phyloP scores from a whole-genome alignment of 176 grass and related monocot genomes.

The Typha latifolia region DNA sequence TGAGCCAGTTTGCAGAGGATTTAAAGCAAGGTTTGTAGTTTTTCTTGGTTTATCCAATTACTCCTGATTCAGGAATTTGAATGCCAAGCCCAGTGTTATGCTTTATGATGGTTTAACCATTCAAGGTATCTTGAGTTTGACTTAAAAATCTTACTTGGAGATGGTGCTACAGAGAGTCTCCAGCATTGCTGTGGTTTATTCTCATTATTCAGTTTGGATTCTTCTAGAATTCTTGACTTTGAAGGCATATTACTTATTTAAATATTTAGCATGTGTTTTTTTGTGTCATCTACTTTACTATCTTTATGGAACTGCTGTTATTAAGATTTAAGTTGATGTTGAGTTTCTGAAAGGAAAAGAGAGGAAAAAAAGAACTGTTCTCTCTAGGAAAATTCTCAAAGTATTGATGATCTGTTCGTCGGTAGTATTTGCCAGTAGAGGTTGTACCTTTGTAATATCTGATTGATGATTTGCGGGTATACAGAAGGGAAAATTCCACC shows the following conservation, averaged over 20 bases:
- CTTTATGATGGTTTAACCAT: no score
- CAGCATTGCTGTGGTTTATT: background rate
- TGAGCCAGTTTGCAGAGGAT: conserved; percentile 87
- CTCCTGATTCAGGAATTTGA: background rate
- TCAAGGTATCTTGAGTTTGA: no score
- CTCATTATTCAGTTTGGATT: background rate
- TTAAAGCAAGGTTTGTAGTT: conserved; percentile 74
- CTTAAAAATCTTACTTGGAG: no score
- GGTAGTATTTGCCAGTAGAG: background rate
- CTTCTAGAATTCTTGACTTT: background rate
- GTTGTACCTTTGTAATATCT: background rate
- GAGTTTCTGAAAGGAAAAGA: no score
- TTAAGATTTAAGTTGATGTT: no score
- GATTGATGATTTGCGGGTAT: background rate
- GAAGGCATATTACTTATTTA: conserved; percentile 2
- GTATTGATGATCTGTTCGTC: background rate
- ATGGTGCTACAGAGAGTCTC: background rate
- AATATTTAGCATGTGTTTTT: conserved; percentile 2
- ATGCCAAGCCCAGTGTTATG: background rate
- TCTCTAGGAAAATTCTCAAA: no score
- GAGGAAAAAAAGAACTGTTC: no score
- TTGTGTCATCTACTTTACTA: conserved; percentile 16
- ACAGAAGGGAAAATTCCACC: conserved; percentile 86
- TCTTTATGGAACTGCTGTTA: conserved; percentile 6
- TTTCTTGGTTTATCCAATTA: background rate